These are phyloP conservation scores for Tilletia setariae DNA, from an alignment of 1,284 basidiomycete genomes.

Conservation along the genomic window DNA sequence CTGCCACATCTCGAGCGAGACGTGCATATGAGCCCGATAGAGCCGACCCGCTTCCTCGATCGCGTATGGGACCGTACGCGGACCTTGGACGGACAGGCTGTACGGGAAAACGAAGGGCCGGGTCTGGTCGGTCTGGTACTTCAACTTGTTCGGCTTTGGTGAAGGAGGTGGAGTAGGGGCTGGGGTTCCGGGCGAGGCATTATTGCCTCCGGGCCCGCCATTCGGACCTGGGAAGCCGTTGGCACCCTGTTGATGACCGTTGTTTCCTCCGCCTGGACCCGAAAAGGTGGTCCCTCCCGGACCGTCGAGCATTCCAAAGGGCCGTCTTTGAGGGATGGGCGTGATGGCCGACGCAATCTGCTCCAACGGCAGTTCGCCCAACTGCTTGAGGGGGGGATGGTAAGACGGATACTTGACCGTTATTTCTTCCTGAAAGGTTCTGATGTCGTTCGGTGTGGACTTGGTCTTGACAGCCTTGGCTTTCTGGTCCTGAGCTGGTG, in stretches of 20 bases:
- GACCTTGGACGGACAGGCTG: slow-evolving; percentile 59
- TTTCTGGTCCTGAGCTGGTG: slow-evolving; percentile 9
- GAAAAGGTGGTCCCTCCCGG: background rate
- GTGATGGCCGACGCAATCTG: slow-evolving; percentile 42
- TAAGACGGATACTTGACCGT: slow-evolving; percentile 55
- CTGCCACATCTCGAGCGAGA: slow-evolving; percentile 83
- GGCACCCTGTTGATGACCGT: background rate
- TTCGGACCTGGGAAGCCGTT: background rate
- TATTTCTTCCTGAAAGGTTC: slow-evolving; percentile 47
- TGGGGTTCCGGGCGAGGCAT: slow-evolving; percentile 58
- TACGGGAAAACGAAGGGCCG: slow-evolving; percentile 96
- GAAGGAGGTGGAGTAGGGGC: slow-evolving; percentile 84
- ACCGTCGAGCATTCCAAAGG: slow-evolving; percentile 25
- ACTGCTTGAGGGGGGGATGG: slow-evolving; percentile 55
- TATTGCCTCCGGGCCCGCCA: background rate
- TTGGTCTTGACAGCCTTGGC: slow-evolving; percentile 30
- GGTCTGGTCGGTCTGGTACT: slow-evolving; percentile 95
- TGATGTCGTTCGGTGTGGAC: slow-evolving; percentile 41
- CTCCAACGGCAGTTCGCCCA: slow-evolving; percentile 54
- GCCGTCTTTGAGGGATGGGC: slow-evolving; percentile 41
- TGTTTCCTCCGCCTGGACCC: background rate
- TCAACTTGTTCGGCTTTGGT: slow-evolving; percentile 90
- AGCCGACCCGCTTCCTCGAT: slow-evolving; percentile 92
- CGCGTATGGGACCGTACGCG: slow-evolving; percentile 75
- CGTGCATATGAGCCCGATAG: slow-evolving; percentile 84